A percentile compares a stretch with the other conserved stretches of the same genome.
Evolutionary conservation across 305 asterid genomes (phyloP).

Genomic region (Andrographis paniculata): DNA sequence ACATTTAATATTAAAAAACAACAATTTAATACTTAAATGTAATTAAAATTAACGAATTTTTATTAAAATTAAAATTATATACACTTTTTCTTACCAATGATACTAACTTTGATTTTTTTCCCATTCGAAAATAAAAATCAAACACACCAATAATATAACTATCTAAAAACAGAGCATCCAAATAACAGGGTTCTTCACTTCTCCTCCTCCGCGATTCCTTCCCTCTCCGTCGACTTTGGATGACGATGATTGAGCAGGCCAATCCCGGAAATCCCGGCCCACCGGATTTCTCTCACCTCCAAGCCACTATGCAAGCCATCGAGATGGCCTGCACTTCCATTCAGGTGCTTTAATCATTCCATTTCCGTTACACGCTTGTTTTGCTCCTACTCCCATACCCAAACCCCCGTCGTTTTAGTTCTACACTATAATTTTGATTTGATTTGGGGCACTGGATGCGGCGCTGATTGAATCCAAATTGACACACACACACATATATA

Average conservation of each 20-base stretch:
- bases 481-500: too few species aligned
- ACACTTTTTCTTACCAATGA: too few species aligned
- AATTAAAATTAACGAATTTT: too few species aligned
- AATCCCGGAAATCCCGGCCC: not conserved
- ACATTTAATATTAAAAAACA: too few species aligned
- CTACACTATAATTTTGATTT: not conserved
- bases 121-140: too few species aligned
- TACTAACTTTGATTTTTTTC: too few species aligned
- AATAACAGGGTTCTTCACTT: not conserved
- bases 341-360: conserved; percentile 37
- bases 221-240: not conserved
- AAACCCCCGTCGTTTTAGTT: not conserved
- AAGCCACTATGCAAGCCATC: conserved; percentile 69
- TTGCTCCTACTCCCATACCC: not conserved
- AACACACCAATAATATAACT: too few species aligned
- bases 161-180: not conserved
- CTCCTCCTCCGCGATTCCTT: not conserved
- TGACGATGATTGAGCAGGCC: not conserved
- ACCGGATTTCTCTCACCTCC: conserved; percentile 59
- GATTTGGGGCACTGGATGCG: not conserved
- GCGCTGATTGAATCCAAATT: not conserved
- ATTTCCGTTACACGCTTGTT: not conserved
- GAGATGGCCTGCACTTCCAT: conserved; percentile 79
- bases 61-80: too few species aligned
- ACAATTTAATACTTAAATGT: too few species aligned